These are phyloP conservation scores for Prunus mongolica DNA, from an alignment of 306 rosid species.

Conservation along the genomic window DNA sequence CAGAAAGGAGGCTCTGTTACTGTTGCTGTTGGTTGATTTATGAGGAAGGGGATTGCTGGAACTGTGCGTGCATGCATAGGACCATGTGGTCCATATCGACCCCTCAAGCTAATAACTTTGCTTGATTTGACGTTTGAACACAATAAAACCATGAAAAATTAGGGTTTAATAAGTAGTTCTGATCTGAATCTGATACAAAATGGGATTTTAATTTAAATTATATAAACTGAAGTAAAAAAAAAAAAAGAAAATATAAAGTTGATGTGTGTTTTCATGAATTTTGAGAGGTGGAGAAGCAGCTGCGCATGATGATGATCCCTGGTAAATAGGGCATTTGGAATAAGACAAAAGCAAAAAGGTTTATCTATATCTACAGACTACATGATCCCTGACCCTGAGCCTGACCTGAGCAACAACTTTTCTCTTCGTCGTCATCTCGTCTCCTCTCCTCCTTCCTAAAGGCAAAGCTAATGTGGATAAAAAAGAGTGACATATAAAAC, in stretches of 20 bases:
- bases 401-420: conserved; percentile 16
- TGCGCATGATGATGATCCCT: conserved; percentile 8
- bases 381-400: conserved; percentile 10
- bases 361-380: conserved; percentile 4
- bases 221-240: not conserved
- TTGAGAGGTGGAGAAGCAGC: conserved; percentile 16
- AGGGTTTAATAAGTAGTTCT: not conserved
- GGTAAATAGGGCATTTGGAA: conserved; percentile 29
- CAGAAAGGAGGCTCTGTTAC: too few relatives aligned
- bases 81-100: not conserved
- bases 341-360: conserved; percentile 20
- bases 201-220: not conserved
- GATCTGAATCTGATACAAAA: not conserved
- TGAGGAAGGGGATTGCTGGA: too few relatives aligned
- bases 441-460: too few relatives aligned
- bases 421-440: not conserved
- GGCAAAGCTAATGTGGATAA: conserved; percentile 12
- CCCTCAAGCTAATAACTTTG: conserved; percentile 2
- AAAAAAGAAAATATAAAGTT: not conserved
- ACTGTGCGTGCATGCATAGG: too few relatives aligned
- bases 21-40: too few relatives aligned
- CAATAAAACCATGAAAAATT: conserved; percentile 4
- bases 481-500: not conserved
- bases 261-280: not conserved
- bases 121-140: conserved; percentile 23